Base-by-base conservation (phyloP, 1,284 basidiomycete species). In the Schizopora paradoxa region DNA sequence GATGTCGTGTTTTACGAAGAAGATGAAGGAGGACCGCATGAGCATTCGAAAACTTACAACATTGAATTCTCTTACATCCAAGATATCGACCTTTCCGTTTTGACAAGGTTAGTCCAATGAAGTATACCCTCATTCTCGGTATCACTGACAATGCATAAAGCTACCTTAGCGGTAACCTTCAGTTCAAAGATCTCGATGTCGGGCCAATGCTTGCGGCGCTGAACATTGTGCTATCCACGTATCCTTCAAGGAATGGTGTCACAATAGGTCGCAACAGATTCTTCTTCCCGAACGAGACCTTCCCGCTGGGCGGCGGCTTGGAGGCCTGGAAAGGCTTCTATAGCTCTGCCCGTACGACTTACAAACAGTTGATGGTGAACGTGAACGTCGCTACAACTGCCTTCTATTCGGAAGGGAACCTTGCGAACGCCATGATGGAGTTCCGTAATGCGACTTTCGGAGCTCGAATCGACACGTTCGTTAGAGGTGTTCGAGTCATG, bases 351-450 rank as follows among this genome's bases (percentile, higher is more conserved):
- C 76, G 86, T 6, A 82, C 85, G 1, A 65, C 79, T 2, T 79
- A 82, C 59, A 76, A 77, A 35, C 79, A 84, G 51, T 66, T 89
- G 25, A 82, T 86, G 82, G 80, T 87, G 25, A 88, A 89, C 54
- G 77, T 89, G 45, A 86, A 88, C 50, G 80, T 80, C 2, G 84
- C 81, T 57, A 84, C 82, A 13, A 85, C 85, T 0, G 84, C 84
- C 2, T 89, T 89, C 58, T 86, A 88, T 57, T 70, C 60, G 3
- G 68, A 76, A 1, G 76, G 77, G 10, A 84, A 81, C 52, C 66
- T 88, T 2, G 79, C 75, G 0, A 61, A 69, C 2, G 75, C 76
- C 0, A 68, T 87, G 66, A 53, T 61, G 0, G 69, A 73, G 23
- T 86, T 84, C 56, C 57, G 56, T 31, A 56, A 61, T 6, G 66